These are phyloP conservation scores for Sporodiniella umbellata DNA, from an alignment of 371 early-diverging fungal genomes.

Conservation along the genomic window DNA sequence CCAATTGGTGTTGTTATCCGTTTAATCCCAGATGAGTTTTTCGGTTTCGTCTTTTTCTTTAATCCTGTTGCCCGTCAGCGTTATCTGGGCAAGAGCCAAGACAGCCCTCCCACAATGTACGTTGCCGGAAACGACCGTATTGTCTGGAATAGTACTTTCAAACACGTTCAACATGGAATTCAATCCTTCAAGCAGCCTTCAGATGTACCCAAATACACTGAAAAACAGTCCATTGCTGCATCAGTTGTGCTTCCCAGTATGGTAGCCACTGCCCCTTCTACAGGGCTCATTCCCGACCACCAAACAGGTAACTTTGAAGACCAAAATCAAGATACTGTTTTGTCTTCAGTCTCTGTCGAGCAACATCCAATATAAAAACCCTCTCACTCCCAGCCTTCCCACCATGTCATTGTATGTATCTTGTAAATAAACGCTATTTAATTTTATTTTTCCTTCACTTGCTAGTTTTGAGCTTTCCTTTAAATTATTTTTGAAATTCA, in stretches of 20 bases:
- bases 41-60: conserved; percentile 23
- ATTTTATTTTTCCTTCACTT: no score
- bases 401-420: no score
- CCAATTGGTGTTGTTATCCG: conserved; percentile 70
- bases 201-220: not conserved
- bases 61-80: conserved; percentile 25
- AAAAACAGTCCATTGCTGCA: conserved; percentile 21
- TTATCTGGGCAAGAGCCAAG: conserved; percentile 15
- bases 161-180: conserved; percentile 1
- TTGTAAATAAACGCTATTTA: no score
- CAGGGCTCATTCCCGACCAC: conserved; percentile 39
- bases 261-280: conserved; percentile 62
- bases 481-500: no score
- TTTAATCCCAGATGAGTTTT: conserved; percentile 54
- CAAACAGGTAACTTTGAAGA: conserved; percentile 17
- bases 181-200: conserved; percentile 1
- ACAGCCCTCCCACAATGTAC: conserved; percentile 20
- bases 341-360: conserved; percentile 21
- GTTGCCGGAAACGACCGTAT: conserved; percentile 32
- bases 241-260: conserved; percentile 63
- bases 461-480: no score
- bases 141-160: conserved; percentile 16
- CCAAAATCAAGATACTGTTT: conserved; percentile 24
- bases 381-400: no score
- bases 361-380: no score